Conservation (phyloP, 805 yeast genomes). For the Lipomyces lipofer region DNA sequence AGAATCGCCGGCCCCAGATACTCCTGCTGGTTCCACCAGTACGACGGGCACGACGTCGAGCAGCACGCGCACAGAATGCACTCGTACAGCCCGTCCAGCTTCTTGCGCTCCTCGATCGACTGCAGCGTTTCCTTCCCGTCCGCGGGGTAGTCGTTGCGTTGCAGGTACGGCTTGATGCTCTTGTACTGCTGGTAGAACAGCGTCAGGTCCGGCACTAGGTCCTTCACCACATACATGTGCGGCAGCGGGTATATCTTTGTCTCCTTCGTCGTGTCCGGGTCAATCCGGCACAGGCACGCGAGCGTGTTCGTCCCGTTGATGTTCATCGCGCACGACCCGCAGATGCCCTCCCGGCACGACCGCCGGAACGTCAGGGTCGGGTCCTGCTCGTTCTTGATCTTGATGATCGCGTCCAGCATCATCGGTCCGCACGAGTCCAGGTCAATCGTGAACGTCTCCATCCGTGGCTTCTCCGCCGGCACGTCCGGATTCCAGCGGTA, state of each 20-base stretch:
- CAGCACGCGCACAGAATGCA: slow-evolving; percentile 99
- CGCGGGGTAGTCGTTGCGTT: slow-evolving; percentile 72
- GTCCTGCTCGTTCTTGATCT: slow-evolving; percentile 96
- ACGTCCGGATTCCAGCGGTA: slow-evolving; percentile 99
- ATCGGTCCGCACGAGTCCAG: slow-evolving; percentile 94
- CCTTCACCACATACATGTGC: slow-evolving; percentile 96
- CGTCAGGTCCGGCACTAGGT: slow-evolving; percentile 95
- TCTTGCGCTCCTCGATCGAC: slow-evolving; percentile 87
- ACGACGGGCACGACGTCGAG: slow-evolving; percentile 97
- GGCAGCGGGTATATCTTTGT: slow-evolving; percentile 94
- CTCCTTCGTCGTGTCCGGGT: slow-evolving; percentile 70
- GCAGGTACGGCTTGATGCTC: slow-evolving; percentile 95
- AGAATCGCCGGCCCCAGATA: slow-evolving; percentile 98
- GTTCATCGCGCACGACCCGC: slow-evolving; percentile 99
- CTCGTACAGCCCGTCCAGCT: slow-evolving; percentile 95
- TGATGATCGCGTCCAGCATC: slow-evolving; percentile 92
- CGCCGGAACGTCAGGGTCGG: slow-evolving; percentile 94
- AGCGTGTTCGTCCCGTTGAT: slow-evolving; percentile 96
- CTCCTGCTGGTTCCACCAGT: slow-evolving; percentile 99
- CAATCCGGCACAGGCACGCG: slow-evolving; percentile 94
- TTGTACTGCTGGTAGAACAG: slow-evolving; percentile 98
- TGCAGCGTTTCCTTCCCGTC: slow-evolving; percentile 95
- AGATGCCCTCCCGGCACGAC: slow-evolving; percentile 98
- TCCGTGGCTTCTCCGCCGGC: slow-evolving; percentile 85
- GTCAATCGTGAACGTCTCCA: slow-evolving; percentile 82